Conservation (phyloP, 192 early-diverging fungal genomes). For the Podila verticillata region DNA sequence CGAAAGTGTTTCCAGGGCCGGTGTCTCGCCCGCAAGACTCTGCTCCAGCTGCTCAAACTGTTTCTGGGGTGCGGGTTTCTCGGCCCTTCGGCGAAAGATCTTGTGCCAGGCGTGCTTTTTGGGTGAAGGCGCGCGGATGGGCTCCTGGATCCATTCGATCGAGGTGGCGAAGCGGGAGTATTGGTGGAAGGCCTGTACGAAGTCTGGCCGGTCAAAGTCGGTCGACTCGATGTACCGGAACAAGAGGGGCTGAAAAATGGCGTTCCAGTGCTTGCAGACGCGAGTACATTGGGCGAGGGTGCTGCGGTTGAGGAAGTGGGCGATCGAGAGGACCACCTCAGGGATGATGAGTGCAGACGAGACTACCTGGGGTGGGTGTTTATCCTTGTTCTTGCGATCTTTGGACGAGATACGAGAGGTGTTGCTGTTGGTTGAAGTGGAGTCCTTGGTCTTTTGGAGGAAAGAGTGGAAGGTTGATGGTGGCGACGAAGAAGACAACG, state of each 20-base stretch:
- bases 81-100: conserved; percentile 17
- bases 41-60: conserved; percentile 24
- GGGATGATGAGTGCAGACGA: conserved; percentile 24
- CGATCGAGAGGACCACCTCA: conserved; percentile 26
- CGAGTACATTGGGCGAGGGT: conserved; percentile 18
- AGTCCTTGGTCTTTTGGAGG: not conserved
- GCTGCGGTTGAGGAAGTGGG: conserved; percentile 17
- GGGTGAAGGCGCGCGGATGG: not conserved
- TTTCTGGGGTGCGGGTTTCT: not conserved
- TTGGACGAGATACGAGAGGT: not conserved
- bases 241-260: conserved; percentile 37
- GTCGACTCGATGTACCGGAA: conserved; percentile 16
- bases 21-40: conserved; percentile 11
- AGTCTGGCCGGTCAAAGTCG: conserved; percentile 30
- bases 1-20: conserved; percentile 15
- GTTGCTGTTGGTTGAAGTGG: not conserved
- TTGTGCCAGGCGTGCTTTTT: conserved; percentile 33
- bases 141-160: conserved; percentile 44
- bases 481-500: not conserved
- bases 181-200: conserved; percentile 16
- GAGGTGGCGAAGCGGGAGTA: conserved; percentile 29
- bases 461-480: no score
- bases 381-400: not conserved
- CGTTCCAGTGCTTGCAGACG: conserved; percentile 33
- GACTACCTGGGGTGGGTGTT: not conserved